Conservation (phyloP, 805 yeast genomes). For the Candida quercuum region DNA sequence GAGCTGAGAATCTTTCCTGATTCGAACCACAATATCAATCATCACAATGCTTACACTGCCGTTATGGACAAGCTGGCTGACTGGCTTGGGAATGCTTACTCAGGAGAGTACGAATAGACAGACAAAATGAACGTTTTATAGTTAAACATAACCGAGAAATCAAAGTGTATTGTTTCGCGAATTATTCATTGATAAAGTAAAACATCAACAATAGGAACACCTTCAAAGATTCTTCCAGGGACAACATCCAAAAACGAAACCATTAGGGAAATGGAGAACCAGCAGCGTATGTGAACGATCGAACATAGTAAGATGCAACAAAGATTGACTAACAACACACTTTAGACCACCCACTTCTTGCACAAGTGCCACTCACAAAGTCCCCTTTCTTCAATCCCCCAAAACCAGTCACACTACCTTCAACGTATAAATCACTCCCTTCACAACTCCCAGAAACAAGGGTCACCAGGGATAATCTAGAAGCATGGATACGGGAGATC, state of each 20-base stretch:
- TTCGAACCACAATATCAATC: conserved; percentile 77
- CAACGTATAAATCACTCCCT: conserved; percentile 38
- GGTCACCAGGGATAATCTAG: conserved; percentile 24
- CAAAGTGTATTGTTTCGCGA: no score
- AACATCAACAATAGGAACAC: no score
- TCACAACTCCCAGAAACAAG: conserved; percentile 27
- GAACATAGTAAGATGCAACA: no score
- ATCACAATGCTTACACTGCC: conserved; percentile 72
- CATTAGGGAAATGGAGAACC: no score
- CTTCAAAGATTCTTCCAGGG: no score
- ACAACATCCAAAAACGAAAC: no score
- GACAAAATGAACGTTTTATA: not conserved
- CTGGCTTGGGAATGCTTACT: conserved; percentile 69
- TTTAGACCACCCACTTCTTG: conserved; percentile 42
- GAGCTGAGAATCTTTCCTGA: conserved; percentile 92
- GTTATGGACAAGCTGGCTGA: conserved; percentile 63
- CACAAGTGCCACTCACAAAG: conserved; percentile 50
- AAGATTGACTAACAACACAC: no score
- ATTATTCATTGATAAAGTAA: no score
- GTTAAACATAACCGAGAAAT: no score
- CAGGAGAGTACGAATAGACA: no score
- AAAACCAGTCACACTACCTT: conserved; percentile 46
- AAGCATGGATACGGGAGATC: conserved; percentile 28
- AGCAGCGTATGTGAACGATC: no score
- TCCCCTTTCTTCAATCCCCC: conserved; percentile 52